Evolutionary conservation across 2,329 filamentous ascomycete species (phyloP), one percentile per base, ranked within the genome.

Genomic region (Helicocarpus griseus): DNA sequence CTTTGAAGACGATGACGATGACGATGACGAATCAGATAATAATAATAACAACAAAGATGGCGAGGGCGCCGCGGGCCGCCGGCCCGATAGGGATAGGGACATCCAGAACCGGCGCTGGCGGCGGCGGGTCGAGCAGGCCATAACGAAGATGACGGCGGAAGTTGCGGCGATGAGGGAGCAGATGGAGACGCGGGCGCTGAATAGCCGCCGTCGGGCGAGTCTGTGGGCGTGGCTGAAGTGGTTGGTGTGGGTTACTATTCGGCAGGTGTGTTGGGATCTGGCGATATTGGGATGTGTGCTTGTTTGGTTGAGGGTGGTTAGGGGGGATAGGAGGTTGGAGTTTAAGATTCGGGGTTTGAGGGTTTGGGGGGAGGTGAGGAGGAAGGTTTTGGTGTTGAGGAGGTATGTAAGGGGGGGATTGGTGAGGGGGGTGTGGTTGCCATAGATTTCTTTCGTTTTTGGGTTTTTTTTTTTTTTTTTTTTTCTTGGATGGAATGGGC

Each of bases 91-190:
- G 58, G 50, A 58, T 26, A 56, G 61, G 49, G 60, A 58, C 33
- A 53, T 55, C 11, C 55, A 59, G 22, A 74, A 77, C 58, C 68
- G 72, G 54, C 82, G 81, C 61, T 95, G 89, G 88, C 83, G 86
- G 48, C 83, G 80, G 54, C 83, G 86, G 60, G 85, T 97, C 55
- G 91, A 97, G 71, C 80, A 83, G 40, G 87, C 89, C 21, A 77
- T 97, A 52, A 87, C 91, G 51, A 87, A 89, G 60, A 83, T 97
- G 71, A 95, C 90, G 4, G 86, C 89, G 14, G 93, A 98, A 69
- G 82, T 98, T 29, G 90, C 93, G 1, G 93, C 93, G 0, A 71
- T 97, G 55, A 80, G 93, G 33, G 93, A 98, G 69, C 90, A 97
- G 65, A 85, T 97, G 58, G 85, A 89, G 50, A 79, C 82, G 0